A percentile compares a stretch with the other conserved stretches of the same genome.
phyloP scores from a whole-genome alignment of 2,329 filamentous ascomycete species.

The Phialemoniopsis sp. region DNA sequence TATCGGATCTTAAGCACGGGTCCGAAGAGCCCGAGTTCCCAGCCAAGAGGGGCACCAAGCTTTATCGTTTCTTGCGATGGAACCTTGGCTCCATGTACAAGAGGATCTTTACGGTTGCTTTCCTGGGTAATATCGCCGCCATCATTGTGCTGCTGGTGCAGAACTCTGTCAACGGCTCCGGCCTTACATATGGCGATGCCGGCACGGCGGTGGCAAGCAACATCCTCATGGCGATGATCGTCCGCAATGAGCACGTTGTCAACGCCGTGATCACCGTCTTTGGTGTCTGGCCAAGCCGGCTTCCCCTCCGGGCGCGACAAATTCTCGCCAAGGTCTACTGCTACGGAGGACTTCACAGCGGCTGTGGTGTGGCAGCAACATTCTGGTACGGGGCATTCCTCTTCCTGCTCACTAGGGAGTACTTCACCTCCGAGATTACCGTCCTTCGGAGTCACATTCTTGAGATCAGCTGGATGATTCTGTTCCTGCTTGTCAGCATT shows the following conservation, averaged over 20 bases:
- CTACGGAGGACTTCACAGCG: slow-evolving; percentile 49
- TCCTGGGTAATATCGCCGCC: slow-evolving; percentile 27
- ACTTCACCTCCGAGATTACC: slow-evolving; percentile 8
- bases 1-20: too few species aligned
- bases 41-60: slow-evolving; percentile 12
- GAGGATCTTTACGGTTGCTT: slow-evolving; percentile 33
- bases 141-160: slow-evolving; percentile 11
- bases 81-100: slow-evolving; percentile 29
- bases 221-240: slow-evolving; percentile 37
- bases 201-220: slow-evolving; percentile 27
- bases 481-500: slow-evolving; percentile 19
- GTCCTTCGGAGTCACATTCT: slow-evolving; percentile 17
- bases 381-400: slow-evolving; percentile 39
- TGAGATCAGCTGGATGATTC: slow-evolving; percentile 20
- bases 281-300: slow-evolving; percentile 16
- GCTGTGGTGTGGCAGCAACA: slow-evolving; percentile 42
- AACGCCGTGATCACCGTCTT: slow-evolving; percentile 42
- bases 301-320: slow-evolving; percentile 38
- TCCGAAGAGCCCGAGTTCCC: slow-evolving; percentile 3
- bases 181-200: slow-evolving; percentile 12
- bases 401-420: slow-evolving; percentile 24
- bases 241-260: slow-evolving; percentile 49
- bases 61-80: slow-evolving; percentile 20
- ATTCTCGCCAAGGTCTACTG: slow-evolving; percentile 47
- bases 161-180: not conserved